Percentiles rank a stretch among this genome's conserved stretches.
These are phyloP conservation scores for Cryptosporidium ubiquitum DNA, from an alignment of 169 alveolate species.

Conservation along the genomic window DNA sequence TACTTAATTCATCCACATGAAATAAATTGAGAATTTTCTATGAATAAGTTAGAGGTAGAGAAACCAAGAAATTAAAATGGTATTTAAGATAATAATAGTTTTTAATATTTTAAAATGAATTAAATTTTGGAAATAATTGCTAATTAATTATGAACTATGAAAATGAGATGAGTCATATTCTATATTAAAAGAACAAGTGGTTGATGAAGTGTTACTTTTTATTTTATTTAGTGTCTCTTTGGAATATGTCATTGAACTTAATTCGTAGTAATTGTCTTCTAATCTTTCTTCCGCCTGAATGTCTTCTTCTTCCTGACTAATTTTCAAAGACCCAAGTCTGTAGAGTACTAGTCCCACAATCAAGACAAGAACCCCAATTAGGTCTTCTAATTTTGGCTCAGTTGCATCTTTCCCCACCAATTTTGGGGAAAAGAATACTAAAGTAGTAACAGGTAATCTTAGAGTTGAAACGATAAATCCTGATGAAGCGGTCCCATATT, in stretches of 20 bases:
- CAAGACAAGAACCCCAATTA: conserved; percentile 58
- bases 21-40: background rate
- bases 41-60: background rate
- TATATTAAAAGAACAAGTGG: conserved; percentile 52
- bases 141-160: conserved; percentile 34
- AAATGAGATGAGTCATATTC: conserved; percentile 27
- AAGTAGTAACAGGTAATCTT: conserved; percentile 74
- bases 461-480: conserved; percentile 73
- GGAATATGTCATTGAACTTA: conserved; percentile 40
- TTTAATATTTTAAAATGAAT: background rate
- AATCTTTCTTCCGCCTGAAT: background rate
- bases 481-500: conserved; percentile 73
- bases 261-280: conserved; percentile 38
- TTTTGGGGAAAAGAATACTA: conserved; percentile 70
- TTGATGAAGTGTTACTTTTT: conserved; percentile 24
- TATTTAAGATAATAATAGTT: background rate
- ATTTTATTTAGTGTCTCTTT: background rate
- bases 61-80: background rate
- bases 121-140: background rate
- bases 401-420: conserved; percentile 75
- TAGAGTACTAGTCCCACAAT: conserved; percentile 18
- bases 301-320: conserved; percentile 23
- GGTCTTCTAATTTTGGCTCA: conserved; percentile 54
- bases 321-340: conserved; percentile 38
- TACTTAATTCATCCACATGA: conserved; percentile 1